Evolutionary conservation across 1,139 yeast genomes (phyloP).

Genomic region (Suhomyces ambrosiae): DNA sequence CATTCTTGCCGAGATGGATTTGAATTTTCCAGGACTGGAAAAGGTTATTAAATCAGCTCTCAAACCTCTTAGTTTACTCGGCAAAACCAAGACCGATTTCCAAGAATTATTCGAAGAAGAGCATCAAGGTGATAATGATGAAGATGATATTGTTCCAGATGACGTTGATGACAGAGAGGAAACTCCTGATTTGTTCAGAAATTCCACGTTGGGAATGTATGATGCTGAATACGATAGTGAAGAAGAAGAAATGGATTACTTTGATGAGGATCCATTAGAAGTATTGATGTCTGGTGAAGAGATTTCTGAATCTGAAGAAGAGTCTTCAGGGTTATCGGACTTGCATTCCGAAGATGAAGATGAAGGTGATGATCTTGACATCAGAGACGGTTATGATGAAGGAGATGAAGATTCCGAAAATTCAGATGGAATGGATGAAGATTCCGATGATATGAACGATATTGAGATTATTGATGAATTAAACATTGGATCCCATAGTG

Average conservation of each 20-base stretch:
- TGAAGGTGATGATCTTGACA: slow-evolving; percentile 12
- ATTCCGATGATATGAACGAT: slow-evolving; percentile 22
- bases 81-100: slow-evolving; percentile 59
- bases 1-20: slow-evolving; percentile 63
- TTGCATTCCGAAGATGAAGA: slow-evolving; percentile 25
- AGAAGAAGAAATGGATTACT: slow-evolving; percentile 30
- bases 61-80: slow-evolving; percentile 62
- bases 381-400: slow-evolving; percentile 15
- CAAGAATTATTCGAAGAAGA: slow-evolving; percentile 59
- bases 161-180: slow-evolving; percentile 74
- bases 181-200: slow-evolving; percentile 79
- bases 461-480: slow-evolving; percentile 49
- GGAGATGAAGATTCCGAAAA: slow-evolving; percentile 23
- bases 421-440: slow-evolving; percentile 18
- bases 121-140: slow-evolving; percentile 46
- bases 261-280: slow-evolving; percentile 38
- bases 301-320: slow-evolving; percentile 24
- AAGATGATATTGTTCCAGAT: slow-evolving; percentile 54
- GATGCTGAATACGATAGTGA: slow-evolving; percentile 81
- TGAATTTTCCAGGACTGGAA: slow-evolving; percentile 69
- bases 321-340: slow-evolving; percentile 29
- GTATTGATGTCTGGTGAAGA: slow-evolving; percentile 42
- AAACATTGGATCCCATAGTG: slow-evolving; percentile 28
- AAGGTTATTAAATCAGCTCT: slow-evolving; percentile 59
- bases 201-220: slow-evolving; percentile 92